Conservation (phyloP, 257 asterid species). For the Nicotiana knightiana region DNA sequence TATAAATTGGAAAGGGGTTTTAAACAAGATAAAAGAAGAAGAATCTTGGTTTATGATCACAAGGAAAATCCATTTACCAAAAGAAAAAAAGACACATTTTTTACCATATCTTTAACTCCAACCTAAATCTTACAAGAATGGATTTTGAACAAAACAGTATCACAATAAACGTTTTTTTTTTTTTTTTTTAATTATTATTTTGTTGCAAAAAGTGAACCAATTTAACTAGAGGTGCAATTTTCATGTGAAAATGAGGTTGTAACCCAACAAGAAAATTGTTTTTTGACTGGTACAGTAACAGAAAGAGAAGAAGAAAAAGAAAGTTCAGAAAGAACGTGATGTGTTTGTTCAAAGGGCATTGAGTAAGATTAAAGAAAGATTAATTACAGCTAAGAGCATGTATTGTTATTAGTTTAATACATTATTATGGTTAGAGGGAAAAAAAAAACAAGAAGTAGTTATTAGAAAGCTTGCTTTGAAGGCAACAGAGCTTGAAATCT, state of each 20-base stretch:
- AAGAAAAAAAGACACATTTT: not conserved
- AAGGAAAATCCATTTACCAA: not conserved
- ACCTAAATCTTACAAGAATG: not conserved
- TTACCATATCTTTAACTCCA: not conserved
- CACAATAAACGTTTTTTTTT: not conserved
- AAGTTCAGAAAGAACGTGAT: not conserved
- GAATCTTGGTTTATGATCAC: not conserved
- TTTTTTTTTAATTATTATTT: not conserved
- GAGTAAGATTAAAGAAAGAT: constrained; percentile 11
- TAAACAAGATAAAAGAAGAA: not conserved
- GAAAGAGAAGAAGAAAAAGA: not conserved
- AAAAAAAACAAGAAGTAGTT: not conserved
- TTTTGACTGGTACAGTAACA: not conserved
- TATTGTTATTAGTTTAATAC: not conserved
- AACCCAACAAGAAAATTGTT: not conserved
- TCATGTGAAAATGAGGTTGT: not conserved
- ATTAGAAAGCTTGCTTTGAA: constrained; percentile 13
- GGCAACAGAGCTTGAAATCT: constrained; percentile 16
- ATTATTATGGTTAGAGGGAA: too few species aligned
- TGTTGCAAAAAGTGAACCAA: not conserved
- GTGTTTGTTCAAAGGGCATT: constrained; percentile 1
- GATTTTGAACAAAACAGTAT: not conserved
- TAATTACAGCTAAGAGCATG: constrained; percentile 1
- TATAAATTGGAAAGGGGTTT: not conserved
- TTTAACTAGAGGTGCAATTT: not conserved